Base-by-base conservation (phyloP, 805 yeast species). In the Zygotorulaspora chibaensis region DNA sequence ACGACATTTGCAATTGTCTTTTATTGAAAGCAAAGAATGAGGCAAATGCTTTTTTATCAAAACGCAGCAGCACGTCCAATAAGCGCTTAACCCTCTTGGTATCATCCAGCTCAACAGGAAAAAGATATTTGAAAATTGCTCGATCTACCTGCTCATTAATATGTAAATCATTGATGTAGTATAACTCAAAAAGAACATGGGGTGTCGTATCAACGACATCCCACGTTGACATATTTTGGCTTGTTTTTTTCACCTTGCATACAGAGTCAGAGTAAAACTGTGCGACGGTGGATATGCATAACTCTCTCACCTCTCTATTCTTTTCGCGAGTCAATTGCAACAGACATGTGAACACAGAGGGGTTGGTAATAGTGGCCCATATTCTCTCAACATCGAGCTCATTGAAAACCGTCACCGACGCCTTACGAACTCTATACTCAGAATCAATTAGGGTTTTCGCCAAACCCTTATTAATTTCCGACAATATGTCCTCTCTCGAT, bases 311-410 rank as follows among this genome's bases (percentile, higher is more conserved):
- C 16, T 75, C 80, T 4, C 71, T 50, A 53, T 81, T 79, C 54
- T 78, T 84, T 56, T 89, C 96, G 59, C 96, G 74, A 2, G 83
- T 72, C 33, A 90, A 66, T 48, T 80, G 84, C 2, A 77, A 65
- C 17, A 89, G 65, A 0, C 83, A 77, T 18, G 61, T 63, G 63
- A 84, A 70, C 1, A 83, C 70, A 0, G 74, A 58, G 17, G 67
- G 65, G 40, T 68, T 74, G 37, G 75, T 72, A 9, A 84, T 58
- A 38, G 72, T 77, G 12, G 65, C 62, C 42, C 81, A 65, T 42
- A 87, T 71, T 0, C 69, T 55, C 6, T 67, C 61, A 7, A 77
- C 64, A 0, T 80, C 72, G 2, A 86, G 61, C 25, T 68, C 58
- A 7, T 74, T 63, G 12, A 86, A 60, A 0, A 80, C 71, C 36